Conservation (phyloP, 768 basidiomycete species). For the Suillus hirtellus region DNA sequence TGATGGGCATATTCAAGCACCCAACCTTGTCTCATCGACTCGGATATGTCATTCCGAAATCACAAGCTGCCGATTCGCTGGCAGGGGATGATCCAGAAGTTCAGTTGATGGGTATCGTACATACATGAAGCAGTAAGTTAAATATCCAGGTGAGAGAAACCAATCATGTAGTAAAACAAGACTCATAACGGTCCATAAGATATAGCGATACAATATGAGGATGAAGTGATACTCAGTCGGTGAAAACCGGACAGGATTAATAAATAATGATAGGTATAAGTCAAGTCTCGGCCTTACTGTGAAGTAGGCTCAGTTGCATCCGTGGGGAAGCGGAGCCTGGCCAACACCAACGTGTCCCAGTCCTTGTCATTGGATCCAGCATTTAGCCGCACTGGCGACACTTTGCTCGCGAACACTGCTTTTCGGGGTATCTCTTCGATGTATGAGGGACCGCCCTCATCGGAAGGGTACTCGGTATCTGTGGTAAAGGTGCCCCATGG, state of each 20-base stretch:
- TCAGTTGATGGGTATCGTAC: background rate
- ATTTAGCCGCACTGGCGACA: slow-evolving; percentile 42
- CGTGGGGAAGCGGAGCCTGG: slow-evolving; percentile 64
- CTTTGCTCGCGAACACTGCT: slow-evolving; percentile 50
- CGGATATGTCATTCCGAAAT: background rate
- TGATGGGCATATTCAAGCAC: background rate
- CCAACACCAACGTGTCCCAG: slow-evolving; percentile 64
- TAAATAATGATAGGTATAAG: background rate
- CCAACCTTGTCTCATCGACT: background rate
- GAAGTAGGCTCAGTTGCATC: slow-evolving; percentile 60
- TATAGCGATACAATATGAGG: background rate
- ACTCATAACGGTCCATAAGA: background rate
- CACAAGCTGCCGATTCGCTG: background rate
- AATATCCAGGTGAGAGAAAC: background rate
- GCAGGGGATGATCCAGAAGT: background rate
- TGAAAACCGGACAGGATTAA: background rate
- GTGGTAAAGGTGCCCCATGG: slow-evolving; percentile 77
- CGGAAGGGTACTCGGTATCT: slow-evolving; percentile 45
- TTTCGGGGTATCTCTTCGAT: slow-evolving; percentile 36
- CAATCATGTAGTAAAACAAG: background rate
- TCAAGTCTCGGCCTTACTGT: background rate
- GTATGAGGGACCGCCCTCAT: slow-evolving; percentile 48
- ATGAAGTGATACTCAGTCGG: background rate
- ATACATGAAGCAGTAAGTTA: background rate
- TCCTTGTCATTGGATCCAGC: slow-evolving; percentile 8